Evolutionary conservation across 192 early-diverging fungal species (phyloP).

Genomic region (Cladochytrium replicatum): DNA sequence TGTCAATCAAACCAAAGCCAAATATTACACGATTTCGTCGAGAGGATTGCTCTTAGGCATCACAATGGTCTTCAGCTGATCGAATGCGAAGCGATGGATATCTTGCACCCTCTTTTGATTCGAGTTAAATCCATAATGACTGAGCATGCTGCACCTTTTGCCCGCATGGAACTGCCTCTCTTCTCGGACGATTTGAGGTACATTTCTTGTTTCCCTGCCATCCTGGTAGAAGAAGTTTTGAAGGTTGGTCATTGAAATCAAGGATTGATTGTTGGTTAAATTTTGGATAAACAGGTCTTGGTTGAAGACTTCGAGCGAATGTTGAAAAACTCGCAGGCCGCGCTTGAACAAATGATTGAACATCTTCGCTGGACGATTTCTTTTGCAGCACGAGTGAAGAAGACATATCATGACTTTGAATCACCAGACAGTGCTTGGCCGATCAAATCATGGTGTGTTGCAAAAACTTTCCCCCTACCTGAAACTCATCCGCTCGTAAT

Average conservation of each 20-base stretch:
- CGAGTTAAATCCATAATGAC: slow-evolving; percentile 63
- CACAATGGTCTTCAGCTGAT: no score
- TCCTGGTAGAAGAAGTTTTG: slow-evolving; percentile 72
- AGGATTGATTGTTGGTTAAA: neutral
- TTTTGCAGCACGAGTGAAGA: slow-evolving; percentile 63
- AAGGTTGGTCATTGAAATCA: slow-evolving; percentile 28
- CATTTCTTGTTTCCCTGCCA: slow-evolving; percentile 66
- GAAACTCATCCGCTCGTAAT: no score
- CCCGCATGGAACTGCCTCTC: slow-evolving; percentile 62
- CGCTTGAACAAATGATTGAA: slow-evolving; percentile 71
- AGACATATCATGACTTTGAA: slow-evolving; percentile 53
- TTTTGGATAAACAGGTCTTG: slow-evolving; percentile 9
- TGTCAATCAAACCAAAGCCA: no score
- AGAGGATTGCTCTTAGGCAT: no score
- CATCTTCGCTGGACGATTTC: slow-evolving; percentile 62
- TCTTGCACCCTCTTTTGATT: slow-evolving; percentile 47
- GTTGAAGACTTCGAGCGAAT: slow-evolving; percentile 56
- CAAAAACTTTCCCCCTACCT: neutral
- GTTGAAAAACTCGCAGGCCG: slow-evolving; percentile 43
- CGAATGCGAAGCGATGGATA: no score
- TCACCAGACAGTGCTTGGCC: slow-evolving; percentile 56
- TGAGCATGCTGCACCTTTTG: slow-evolving; percentile 49
- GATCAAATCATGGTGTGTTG: slow-evolving; percentile 20
- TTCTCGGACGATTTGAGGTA: slow-evolving; percentile 55
- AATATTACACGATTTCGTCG: no score